A percentile compares a stretch with the other conserved stretches of the same genome.
Evolutionary conservation across 1,284 basidiomycete genomes (phyloP).

Genomic region (Tilletia caries): DNA sequence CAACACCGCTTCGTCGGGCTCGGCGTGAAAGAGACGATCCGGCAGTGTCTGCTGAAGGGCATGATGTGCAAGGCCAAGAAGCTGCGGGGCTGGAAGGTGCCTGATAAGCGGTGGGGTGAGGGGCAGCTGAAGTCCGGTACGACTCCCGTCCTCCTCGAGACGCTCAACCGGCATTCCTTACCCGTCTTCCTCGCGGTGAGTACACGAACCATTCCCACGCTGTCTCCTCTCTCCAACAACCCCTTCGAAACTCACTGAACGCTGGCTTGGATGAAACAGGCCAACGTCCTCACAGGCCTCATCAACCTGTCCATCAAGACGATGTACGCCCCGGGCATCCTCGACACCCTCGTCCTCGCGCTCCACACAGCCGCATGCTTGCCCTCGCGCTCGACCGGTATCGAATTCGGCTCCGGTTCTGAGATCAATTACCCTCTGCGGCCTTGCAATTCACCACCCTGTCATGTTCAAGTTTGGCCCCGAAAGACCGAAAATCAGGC

Average conservation of each 20-base stretch:
- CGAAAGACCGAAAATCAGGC: no score
- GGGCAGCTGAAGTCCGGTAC: neutral
- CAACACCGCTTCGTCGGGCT: constrained; percentile 26
- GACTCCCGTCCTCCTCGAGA: constrained; percentile 66
- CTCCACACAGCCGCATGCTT: constrained; percentile 67
- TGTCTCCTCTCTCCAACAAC: neutral
- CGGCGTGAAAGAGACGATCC: constrained; percentile 44
- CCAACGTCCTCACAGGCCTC: constrained; percentile 80
- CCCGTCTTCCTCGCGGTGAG: constrained; percentile 75
- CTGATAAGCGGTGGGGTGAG: constrained; percentile 33
- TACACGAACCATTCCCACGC: neutral
- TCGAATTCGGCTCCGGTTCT: neutral
- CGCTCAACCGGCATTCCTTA: constrained; percentile 77
- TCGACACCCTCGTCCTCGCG: constrained; percentile 66
- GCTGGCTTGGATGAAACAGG: constrained; percentile 56
- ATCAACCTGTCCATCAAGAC: constrained; percentile 77
- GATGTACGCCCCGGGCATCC: constrained; percentile 68
- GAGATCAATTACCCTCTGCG: no score
- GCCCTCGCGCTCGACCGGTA: constrained; percentile 20
- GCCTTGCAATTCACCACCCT: no score
- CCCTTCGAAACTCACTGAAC: neutral
- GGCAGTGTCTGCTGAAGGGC: constrained; percentile 35
- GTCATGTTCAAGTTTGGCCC: no score
- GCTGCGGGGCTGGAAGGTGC: constrained; percentile 46
- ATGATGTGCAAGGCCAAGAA: constrained; percentile 46